phyloP scores from a whole-genome alignment of 805 yeast species.

The Grigorovia yakushimaensis region DNA sequence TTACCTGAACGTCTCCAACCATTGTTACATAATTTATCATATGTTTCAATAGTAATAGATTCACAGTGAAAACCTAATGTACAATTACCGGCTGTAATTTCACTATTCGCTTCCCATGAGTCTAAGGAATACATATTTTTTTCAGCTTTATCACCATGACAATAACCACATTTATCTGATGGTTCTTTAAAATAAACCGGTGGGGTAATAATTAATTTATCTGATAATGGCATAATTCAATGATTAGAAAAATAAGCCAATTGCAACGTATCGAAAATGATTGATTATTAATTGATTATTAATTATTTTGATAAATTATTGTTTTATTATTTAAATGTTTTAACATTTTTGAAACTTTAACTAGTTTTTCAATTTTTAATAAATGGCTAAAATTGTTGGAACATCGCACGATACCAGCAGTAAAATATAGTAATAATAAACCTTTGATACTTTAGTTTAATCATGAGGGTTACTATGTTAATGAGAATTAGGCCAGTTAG shows the following conservation, averaged over 20 bases:
- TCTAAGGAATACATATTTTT: constrained; percentile 31
- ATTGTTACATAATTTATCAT: constrained; percentile 55
- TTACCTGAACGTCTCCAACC: constrained; percentile 78
- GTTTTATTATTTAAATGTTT: no score
- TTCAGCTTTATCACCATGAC: constrained; percentile 42
- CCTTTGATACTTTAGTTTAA: no score
- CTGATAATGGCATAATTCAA: constrained; percentile 9
- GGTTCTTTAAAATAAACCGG: constrained; percentile 37
- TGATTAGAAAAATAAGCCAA: background rate
- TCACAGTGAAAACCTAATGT: constrained; percentile 35
- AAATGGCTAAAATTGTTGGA: background rate
- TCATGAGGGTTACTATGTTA: background rate
- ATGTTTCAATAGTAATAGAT: constrained; percentile 40
- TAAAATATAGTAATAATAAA: no score
- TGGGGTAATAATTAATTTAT: constrained; percentile 31
- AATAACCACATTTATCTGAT: constrained; percentile 57
- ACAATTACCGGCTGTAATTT: constrained; percentile 11
- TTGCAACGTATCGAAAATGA: background rate
- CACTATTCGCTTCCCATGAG: constrained; percentile 24
- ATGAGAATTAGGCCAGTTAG: background rate
- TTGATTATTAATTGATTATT: background rate
- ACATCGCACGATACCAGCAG: background rate
- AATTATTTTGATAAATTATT: no score
- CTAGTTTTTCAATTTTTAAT: no score
- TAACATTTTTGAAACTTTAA: background rate